Base-by-base conservation (phyloP, 2,329 filamentous ascomycete species). In the Kalmusia sp. region DNA sequence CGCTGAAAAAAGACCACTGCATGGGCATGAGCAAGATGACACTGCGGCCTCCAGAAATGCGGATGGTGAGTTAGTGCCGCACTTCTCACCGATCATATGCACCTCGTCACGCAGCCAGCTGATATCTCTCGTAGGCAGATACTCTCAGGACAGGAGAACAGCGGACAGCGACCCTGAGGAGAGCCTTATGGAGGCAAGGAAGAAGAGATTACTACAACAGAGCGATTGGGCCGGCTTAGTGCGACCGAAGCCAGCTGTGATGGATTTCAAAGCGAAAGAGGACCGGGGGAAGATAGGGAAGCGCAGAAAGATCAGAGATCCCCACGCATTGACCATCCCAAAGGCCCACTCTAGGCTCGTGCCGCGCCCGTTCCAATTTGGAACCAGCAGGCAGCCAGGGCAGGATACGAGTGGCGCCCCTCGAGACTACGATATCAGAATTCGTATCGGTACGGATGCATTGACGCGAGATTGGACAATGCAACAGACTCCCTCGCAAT, bases 361-460 rank as follows among this genome's bases (percentile, higher is more conserved):
- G 17, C 34, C 35, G 43, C 22, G 30, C 25, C 44, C 15, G 15
- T 38, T 40, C 12, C 21, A 54, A n/a, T 25, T 19, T 51, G 35
- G 46, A 33, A 43, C 35, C 37, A 39, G 30, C 39, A 25, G 24
- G 15, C 44, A 19, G 21, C 49, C 39, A 24, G 48, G 46, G 3
- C 54, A 52, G 6, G 55, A 55, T 46, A 52, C 58, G 54, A 56
- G 55, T 34, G 51, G 58, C 46, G 61, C 57, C 21, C 31, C 57
- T 17, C 49, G 43, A 22, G 50, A 55, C 38, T 58, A 72, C 35
- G 49, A 68, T 49, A 67, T 76, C 46, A 64, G 57, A 40, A 64
- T 76, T 50, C 69, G 65, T 21, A 72, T 76, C 50, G 73, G 74
- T 14, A 67, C 67, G 47, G 67, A 72, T 57, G 73, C 70, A 51